These are phyloP conservation scores for Claviceps sp. DNA, from an alignment of 2,329 filamentous ascomycete genomes.

Conservation along the genomic window DNA sequence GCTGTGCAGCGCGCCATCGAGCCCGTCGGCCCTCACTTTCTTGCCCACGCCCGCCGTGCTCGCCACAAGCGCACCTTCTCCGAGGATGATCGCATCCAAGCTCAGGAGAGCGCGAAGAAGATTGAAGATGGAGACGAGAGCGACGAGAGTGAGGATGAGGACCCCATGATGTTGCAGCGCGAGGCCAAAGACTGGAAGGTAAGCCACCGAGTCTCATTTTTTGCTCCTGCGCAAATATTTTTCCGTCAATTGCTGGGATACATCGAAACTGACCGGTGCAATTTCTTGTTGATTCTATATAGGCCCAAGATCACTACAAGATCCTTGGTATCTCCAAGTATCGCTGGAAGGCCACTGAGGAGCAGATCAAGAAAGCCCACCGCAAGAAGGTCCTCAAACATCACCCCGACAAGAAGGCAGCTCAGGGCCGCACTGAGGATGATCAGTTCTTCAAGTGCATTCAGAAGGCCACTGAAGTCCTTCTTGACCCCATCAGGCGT, in stretches of 20 bases:
- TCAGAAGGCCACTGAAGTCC: constrained; percentile 90
- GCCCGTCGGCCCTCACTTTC: constrained; percentile 93
- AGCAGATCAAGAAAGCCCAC: constrained; percentile 98
- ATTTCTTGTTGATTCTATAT: background rate
- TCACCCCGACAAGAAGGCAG: constrained; percentile 98
- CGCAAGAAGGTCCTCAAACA: constrained; percentile 99
- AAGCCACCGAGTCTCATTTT: constrained; percentile 13
- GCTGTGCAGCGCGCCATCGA: constrained; percentile 81
- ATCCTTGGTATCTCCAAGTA: constrained; percentile 88
- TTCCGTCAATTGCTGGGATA: background rate
- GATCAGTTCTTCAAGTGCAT: constrained; percentile 99
- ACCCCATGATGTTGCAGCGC: constrained; percentile 78
- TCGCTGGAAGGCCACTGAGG: constrained; percentile 83
- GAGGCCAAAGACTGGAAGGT: constrained; percentile 99
- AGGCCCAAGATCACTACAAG: constrained; percentile 96
- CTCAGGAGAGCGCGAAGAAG: constrained; percentile 88
- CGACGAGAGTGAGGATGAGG: constrained; percentile 88
- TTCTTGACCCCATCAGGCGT: constrained; percentile 82
- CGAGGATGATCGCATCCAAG: constrained; percentile 95
- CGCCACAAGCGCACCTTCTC: constrained; percentile 96
- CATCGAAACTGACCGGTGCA: background rate
- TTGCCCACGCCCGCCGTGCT: constrained; percentile 90
- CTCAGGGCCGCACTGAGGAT: constrained; percentile 73
- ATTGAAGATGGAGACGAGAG: constrained; percentile 81
- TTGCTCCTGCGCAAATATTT: no score